Evolutionary conservation across 257 asterid species (phyloP).

Genomic region (Handroanthus guayacan): DNA sequence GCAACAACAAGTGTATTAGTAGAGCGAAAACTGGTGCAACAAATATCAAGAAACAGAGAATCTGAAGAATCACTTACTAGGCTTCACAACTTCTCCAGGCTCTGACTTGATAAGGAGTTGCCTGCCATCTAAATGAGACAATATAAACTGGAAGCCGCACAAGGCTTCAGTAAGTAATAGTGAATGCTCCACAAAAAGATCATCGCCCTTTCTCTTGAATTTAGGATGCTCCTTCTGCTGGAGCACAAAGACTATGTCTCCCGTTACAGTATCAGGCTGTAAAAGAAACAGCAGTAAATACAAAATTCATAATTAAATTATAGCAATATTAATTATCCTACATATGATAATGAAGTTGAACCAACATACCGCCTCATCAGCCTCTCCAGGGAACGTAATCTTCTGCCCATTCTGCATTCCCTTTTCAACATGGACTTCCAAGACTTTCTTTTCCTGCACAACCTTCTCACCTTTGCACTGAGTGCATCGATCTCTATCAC

Average conservation of each 20-base stretch:
- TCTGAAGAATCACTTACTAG: slow-evolving; percentile 35
- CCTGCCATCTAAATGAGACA: slow-evolving; percentile 58
- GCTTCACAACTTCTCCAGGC: slow-evolving; percentile 65
- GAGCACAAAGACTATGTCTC: slow-evolving; percentile 65
- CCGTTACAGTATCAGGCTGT: slow-evolving; percentile 65
- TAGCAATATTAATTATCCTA: neutral
- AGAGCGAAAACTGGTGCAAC: too few relatives aligned
- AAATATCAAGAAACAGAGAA: too few relatives aligned
- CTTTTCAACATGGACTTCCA: slow-evolving; percentile 66
- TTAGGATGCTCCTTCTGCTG: slow-evolving; percentile 61
- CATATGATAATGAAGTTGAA: neutral
- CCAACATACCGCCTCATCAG: slow-evolving; percentile 59
- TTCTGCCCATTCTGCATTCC: slow-evolving; percentile 66
- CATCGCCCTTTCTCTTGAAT: slow-evolving; percentile 63
- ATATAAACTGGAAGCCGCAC: slow-evolving; percentile 58
- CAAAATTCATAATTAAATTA: neutral
- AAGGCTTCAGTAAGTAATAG: slow-evolving; percentile 54
- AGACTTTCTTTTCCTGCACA: slow-evolving; percentile 59
- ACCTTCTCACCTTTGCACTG: slow-evolving; percentile 69
- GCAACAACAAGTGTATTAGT: too few relatives aligned
- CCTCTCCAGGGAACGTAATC: slow-evolving; percentile 62
- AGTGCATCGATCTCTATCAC: slow-evolving; percentile 55
- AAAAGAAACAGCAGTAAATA: neutral
- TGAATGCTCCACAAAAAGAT: slow-evolving; percentile 54
- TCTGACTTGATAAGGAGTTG: slow-evolving; percentile 58